Evolutionary conservation across 2,329 filamentous ascomycete species (phyloP).

Genomic region (Proliferodiscus dingleyae): DNA sequence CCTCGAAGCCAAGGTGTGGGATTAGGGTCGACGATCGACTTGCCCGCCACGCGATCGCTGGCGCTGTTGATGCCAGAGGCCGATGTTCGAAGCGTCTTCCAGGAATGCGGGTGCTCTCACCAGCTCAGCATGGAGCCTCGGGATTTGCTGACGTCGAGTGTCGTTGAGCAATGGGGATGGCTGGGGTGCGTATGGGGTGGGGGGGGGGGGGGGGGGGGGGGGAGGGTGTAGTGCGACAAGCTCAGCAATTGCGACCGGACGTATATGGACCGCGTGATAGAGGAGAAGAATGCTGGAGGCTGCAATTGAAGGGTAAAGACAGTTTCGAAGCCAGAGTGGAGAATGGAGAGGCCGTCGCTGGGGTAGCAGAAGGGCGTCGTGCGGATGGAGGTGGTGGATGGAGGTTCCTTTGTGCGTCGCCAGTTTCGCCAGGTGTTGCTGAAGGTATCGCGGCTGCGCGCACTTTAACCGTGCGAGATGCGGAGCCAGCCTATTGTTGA

Average conservation of each 20-base stretch:
- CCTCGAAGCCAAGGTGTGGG: neutral
- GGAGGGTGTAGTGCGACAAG: conserved; percentile 2
- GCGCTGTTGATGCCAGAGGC: neutral
- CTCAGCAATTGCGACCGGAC: conserved; percentile 4
- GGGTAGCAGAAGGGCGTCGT: too few relatives aligned
- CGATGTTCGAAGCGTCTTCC: conserved; percentile 2
- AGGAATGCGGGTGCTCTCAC: conserved; percentile 8
- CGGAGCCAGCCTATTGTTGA: conserved; percentile 28
- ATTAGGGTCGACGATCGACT: neutral
- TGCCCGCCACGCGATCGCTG: neutral
- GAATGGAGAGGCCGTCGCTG: too few relatives aligned
- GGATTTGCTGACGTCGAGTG: neutral
- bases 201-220: too few relatives aligned
- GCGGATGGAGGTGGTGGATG: neutral
- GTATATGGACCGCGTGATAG: too few relatives aligned
- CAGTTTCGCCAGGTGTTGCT: neutral
- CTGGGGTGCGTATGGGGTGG: conserved; percentile 1
- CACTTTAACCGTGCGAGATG: conserved; percentile 57
- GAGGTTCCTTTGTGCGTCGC: neutral
- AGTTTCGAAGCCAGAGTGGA: too few relatives aligned
- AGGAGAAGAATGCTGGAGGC: neutral
- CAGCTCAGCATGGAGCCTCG: conserved; percentile 13
- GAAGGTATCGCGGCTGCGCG: neutral
- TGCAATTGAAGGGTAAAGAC: neutral
- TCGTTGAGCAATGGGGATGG: conserved; percentile 1